Evolutionary conservation across 1,284 basidiomycete genomes (phyloP), one percentile per base, ranked within the genome.

Genomic region (Leccinum griseonigrum): DNA sequence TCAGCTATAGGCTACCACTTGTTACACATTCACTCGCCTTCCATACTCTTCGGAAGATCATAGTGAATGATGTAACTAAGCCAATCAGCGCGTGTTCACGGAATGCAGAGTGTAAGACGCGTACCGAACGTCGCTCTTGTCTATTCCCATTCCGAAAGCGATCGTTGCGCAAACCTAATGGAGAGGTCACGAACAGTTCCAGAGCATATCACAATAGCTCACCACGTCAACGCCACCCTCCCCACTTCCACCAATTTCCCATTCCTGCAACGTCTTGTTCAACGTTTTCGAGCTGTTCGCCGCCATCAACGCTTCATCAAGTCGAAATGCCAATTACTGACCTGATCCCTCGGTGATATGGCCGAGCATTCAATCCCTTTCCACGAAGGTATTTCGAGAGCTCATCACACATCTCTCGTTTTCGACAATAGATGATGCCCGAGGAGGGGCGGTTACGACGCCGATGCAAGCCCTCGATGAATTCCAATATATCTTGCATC

Each of bases 111-210:
- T 13, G 18, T 7, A 16, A 54, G 60, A 43, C 73, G 4, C 82
- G 36, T 76, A 91, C 81, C 91, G 83, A 40, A 93, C 91, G 69
- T 94, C 86, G 3, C 85, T 77, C 73, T 94, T 94, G 73, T 96
- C 93, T 34, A 96, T 94, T 1, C 94, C 93, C 80, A 95, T 89
- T 1, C 94, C 93, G 68, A 95, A 95, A 1, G 93, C 93, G 51
- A 95, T 86, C 0, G 85, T 86, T 1, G 85, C 85, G 18, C 85
- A 83, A 28, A 84, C 80, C 74, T 83, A 66, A 70, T 80, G 31
- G 77, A 77, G n/a, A 54, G 3, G 38, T 32, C 14, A 50, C 52
- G 50, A 55, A 28, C n/a, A 5, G 9, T 10, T 11, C 48, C 11
- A 29, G n/a, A n/a, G 3, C 5, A 8, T 1, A 8, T 11, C 50